These are phyloP conservation scores for Nicotiana tabacum DNA, from an alignment of 257 asterid genomes.

Conservation along the genomic window DNA sequence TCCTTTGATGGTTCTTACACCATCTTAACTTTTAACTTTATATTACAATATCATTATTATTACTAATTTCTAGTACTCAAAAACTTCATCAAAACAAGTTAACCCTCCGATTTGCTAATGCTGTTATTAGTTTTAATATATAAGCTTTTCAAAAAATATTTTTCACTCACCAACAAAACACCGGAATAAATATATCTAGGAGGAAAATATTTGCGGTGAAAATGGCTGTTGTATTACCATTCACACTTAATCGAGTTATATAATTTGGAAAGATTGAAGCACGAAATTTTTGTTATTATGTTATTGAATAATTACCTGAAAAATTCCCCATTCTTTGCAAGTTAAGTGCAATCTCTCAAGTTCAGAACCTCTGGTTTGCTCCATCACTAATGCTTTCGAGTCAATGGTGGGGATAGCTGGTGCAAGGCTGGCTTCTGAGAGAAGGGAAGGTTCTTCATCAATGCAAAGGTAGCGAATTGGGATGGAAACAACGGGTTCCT, in stretches of 20 bases:
- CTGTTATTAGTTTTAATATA: background rate
- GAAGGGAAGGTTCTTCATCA: conserved; percentile 28
- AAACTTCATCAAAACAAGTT: too few species aligned
- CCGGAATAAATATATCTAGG: too few species aligned
- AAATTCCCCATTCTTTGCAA: conserved; percentile 70
- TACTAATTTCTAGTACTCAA: too few species aligned
- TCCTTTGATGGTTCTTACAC: too few species aligned
- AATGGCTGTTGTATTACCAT: too few species aligned
- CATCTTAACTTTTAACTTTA: background rate
- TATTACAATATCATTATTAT: background rate
- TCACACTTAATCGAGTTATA: too few species aligned
- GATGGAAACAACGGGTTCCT: conserved; percentile 18
- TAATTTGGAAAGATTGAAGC: too few species aligned
- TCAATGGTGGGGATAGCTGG: conserved; percentile 40
- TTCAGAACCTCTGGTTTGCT: conserved; percentile 20
- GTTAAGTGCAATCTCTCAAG: conserved; percentile 35
- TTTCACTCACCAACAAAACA: background rate
- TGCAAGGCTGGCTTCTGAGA: background rate
- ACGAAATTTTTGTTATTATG: too few species aligned
- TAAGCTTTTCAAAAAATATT: background rate
- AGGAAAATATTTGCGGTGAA: background rate
- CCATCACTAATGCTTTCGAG: conserved; percentile 24
- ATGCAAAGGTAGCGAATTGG: conserved; percentile 28
- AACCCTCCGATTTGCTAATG: background rate
- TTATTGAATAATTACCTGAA: conserved; percentile 40